Conservation (phyloP, 2,329 filamentous ascomycete species). For the Onygenales sp. region DNA sequence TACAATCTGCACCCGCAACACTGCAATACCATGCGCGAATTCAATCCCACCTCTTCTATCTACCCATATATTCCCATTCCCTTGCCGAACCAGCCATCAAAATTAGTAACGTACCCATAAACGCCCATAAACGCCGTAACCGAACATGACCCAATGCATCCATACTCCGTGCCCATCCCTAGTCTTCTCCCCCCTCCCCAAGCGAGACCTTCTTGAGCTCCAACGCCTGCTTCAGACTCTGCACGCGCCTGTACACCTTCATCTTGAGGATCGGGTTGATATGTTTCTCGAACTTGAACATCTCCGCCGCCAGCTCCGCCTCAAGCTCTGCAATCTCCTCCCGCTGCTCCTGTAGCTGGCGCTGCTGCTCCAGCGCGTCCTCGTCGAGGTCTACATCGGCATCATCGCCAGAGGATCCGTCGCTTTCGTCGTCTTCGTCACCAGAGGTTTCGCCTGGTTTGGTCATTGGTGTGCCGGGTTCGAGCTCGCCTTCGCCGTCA, state of each 20-base stretch:
- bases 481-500: conserved; percentile 5
- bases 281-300: conserved; percentile 30
- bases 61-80: too few relatives aligned
- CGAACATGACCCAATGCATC: neutral
- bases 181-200: conserved; percentile 23
- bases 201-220: conserved; percentile 35
- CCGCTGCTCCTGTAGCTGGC: conserved; percentile 33
- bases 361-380: conserved; percentile 33
- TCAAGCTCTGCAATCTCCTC: conserved; percentile 37
- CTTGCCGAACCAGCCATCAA: too few relatives aligned
- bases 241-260: conserved; percentile 36
- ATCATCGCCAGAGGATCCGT: conserved; percentile 18
- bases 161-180: neutral
- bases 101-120: neutral
- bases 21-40: too few relatives aligned
- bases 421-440: conserved; percentile 28
- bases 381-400: conserved; percentile 31
- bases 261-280: conserved; percentile 31
- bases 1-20: too few relatives aligned
- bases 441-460: conserved; percentile 31
- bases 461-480: conserved; percentile 22
- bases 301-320: conserved; percentile 28
- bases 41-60: too few relatives aligned
- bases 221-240: conserved; percentile 34
- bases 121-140: neutral